These are phyloP conservation scores for Platanus orientalis DNA, from an alignment of 164 flowering plant genomes.

Conservation along the genomic window DNA sequence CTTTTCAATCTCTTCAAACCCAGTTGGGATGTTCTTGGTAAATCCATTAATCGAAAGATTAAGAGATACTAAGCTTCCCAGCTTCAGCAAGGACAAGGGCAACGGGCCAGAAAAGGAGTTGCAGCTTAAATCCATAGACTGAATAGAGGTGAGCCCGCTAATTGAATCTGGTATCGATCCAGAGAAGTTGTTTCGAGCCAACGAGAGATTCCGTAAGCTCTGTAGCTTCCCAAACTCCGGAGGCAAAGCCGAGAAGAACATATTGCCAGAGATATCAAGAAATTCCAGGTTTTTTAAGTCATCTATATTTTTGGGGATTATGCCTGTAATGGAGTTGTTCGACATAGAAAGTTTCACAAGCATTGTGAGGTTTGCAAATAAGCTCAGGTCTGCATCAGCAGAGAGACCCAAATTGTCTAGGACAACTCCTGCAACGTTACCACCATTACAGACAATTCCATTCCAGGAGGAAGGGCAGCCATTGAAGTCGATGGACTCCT, in stretches of 20 bases:
- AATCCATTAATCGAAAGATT: conserved; percentile 74
- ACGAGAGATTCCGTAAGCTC: conserved; percentile 60
- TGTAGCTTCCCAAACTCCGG: conserved; percentile 55
- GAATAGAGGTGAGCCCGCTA: conserved; percentile 54
- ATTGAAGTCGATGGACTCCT: conserved; percentile 86
- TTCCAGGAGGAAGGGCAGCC: conserved; percentile 99
- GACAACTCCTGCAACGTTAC: conserved; percentile 76
- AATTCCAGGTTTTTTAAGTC: conserved; percentile 55
- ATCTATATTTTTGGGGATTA: conserved; percentile 49
- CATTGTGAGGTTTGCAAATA: conserved; percentile 76
- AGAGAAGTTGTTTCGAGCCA: conserved; percentile 88
- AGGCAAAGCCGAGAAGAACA: conserved; percentile 62
- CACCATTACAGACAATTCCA: conserved; percentile 87
- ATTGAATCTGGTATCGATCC: conserved; percentile 68
- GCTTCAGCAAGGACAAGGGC: conserved; percentile 51
- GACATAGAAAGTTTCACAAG: conserved; percentile 83
- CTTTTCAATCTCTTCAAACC: conserved; percentile 50
- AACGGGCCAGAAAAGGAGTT: conserved; percentile 77
- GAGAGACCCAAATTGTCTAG: conserved; percentile 66
- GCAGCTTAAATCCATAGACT: conserved; percentile 69
- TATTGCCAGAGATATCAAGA: conserved; percentile 72
- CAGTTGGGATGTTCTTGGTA: conserved; percentile 53
- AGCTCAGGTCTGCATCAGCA: conserved; percentile 72
- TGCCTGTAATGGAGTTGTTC: conserved; percentile 74
- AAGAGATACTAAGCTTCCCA: conserved; percentile 51